phyloP scores from a whole-genome alignment of 2,329 filamentous ascomycete genomes.

The Trichophyton equinum region DNA sequence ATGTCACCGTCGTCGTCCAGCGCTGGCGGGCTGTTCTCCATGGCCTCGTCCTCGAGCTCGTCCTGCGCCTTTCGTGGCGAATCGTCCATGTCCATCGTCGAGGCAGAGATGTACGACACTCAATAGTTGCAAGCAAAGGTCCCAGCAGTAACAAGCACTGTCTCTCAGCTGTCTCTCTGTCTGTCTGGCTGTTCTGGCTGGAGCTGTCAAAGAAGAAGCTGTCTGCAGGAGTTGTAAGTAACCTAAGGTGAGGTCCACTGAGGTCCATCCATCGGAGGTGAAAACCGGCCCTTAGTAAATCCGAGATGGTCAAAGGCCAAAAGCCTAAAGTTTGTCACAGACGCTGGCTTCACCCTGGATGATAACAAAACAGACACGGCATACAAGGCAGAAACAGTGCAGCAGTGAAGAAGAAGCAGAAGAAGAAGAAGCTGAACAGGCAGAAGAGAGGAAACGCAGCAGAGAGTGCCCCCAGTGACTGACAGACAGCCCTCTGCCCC shows the following conservation, averaged over 20 bases:
- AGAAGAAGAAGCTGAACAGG: not conserved
- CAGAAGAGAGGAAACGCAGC: not conserved
- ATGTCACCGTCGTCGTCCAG: constrained; percentile 21
- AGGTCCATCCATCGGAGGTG: not conserved
- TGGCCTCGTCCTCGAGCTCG: not conserved
- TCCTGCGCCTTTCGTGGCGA: not conserved
- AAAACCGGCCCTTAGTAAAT: not conserved
- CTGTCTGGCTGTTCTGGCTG: not conserved
- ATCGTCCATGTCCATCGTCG: not conserved
- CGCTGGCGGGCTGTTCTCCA: constrained; percentile 15
- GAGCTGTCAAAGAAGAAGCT: not conserved
- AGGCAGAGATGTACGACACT: too few species aligned
- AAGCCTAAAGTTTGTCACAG: not conserved
- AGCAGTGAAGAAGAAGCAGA: not conserved
- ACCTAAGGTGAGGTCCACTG: too few species aligned
- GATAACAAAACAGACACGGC: not conserved
- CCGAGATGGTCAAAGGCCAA: not conserved
- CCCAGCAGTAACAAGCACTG: too few species aligned
- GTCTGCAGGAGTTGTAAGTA: not conserved
- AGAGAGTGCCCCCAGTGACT: not conserved
- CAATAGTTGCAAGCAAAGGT: too few species aligned
- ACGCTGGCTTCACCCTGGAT: not conserved
- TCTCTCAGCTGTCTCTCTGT: too few species aligned
- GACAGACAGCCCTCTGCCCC: not conserved
- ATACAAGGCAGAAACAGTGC: not conserved